Evolutionary conservation across 495 filamentous ascomycete species (phyloP).

Genomic region (Filosporella fistucella): DNA sequence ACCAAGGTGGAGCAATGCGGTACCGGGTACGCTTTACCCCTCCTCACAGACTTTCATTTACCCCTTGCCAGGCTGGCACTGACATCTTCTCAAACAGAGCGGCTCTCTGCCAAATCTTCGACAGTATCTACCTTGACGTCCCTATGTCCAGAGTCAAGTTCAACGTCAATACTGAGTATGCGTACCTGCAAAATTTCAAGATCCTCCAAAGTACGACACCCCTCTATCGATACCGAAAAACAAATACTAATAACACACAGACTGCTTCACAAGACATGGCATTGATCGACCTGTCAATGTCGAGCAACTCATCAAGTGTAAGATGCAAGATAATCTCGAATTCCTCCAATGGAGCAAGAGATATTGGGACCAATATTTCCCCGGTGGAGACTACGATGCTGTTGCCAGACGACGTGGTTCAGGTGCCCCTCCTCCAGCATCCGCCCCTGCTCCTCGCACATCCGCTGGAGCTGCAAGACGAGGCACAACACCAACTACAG

Average conservation of each 20-base stretch:
- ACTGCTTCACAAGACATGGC: conserved; percentile 75
- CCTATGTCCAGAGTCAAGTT: conserved; percentile 97
- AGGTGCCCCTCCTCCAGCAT: conserved; percentile 49
- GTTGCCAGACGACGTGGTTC: conserved; percentile 76
- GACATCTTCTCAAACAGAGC: conserved; percentile 52
- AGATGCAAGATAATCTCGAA: conserved; percentile 99
- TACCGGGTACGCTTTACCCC: conserved; percentile 73
- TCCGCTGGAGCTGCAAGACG: conserved; percentile 54
- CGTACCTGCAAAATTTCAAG: conserved; percentile 97
- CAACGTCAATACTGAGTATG: conserved; percentile 95
- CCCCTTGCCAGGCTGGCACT: conserved; percentile 6
- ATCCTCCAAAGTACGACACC: conserved; percentile 57
- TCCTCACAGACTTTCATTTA: conserved; percentile 13
- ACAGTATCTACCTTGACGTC: conserved; percentile 94
- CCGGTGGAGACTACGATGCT: conserved; percentile 94
- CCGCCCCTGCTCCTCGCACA: conserved; percentile 39
- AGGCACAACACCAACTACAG: conserved; percentile 71
- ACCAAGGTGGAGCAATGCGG: conserved; percentile 99
- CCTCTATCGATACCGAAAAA: neutral
- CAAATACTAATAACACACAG: conserved; percentile 36
- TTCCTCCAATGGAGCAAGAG: conserved; percentile 95
- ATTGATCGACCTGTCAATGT: conserved; percentile 87
- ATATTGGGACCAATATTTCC: conserved; percentile 98
- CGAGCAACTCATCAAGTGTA: conserved; percentile 88
- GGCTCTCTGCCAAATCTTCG: conserved; percentile 93